These are phyloP conservation scores for Apiotrichum brassicae DNA, from an alignment of 1,284 basidiomycete genomes.

Conservation along the genomic window DNA sequence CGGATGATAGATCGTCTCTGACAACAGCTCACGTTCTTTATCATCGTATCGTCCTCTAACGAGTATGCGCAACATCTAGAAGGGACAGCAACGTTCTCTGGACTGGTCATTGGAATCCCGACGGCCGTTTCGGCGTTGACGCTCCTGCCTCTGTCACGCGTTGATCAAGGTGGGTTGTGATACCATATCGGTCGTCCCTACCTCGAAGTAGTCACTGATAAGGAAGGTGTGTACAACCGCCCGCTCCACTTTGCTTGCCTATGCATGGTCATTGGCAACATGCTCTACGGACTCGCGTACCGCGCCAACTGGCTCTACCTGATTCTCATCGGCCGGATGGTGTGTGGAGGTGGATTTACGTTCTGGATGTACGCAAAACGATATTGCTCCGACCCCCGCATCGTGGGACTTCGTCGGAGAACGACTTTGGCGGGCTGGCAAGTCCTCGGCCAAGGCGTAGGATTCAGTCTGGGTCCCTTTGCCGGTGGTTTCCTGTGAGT, in stretches of 20 bases:
- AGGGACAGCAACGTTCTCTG: slow-evolving; percentile 5
- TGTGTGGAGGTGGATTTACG: slow-evolving; percentile 6
- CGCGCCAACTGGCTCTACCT: slow-evolving; percentile 9
- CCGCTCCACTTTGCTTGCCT: slow-evolving; percentile 8
- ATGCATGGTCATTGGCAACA: slow-evolving; percentile 3
- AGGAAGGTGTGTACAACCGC: slow-evolving; percentile 2
- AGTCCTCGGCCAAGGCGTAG: slow-evolving; percentile 9
- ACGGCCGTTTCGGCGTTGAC: background rate
- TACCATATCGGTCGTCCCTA: too few species aligned
- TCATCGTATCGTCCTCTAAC: slow-evolving; percentile 8
- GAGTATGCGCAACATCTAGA: slow-evolving; percentile 9
- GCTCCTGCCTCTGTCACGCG: background rate
- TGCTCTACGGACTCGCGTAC: slow-evolving; percentile 7
- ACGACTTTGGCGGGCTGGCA: slow-evolving; percentile 11
- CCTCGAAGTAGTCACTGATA: too few species aligned
- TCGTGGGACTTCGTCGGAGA: slow-evolving; percentile 6
- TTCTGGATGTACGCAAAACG: slow-evolving; percentile 13
- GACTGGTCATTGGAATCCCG: slow-evolving; percentile 11
- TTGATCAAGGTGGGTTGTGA: slow-evolving; percentile 2
- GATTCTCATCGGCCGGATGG: slow-evolving; percentile 9
- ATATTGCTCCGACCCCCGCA: slow-evolving; percentile 10
- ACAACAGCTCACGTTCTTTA: slow-evolving; percentile 9
- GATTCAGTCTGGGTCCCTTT: slow-evolving; percentile 8
- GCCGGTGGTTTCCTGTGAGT: slow-evolving; percentile 7
- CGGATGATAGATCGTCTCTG: too few species aligned